Evolutionary conservation across 2,329 filamentous ascomycete species (phyloP).

Genomic region (Aspergillus pseudoglaucus): DNA sequence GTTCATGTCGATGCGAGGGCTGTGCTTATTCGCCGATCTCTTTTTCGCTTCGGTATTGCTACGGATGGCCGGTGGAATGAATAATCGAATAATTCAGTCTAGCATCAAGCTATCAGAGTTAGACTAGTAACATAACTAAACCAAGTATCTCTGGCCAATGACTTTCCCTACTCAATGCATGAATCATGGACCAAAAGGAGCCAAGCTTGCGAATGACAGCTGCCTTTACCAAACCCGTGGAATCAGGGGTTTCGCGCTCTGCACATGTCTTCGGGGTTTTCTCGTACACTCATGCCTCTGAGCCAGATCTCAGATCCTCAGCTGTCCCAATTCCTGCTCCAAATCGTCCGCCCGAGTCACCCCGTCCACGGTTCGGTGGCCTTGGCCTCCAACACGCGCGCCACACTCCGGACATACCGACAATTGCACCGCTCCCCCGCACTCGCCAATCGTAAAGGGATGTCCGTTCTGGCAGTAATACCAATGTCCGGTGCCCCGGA

Average conservation of each 20-base stretch:
- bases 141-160: no score
- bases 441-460: slow-evolving; percentile 58
- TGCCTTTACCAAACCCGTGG: background rate
- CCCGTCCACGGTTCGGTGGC: slow-evolving; percentile 47
- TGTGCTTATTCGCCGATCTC: no score
- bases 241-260: background rate
- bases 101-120: no score
- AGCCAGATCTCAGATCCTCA: background rate
- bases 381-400: slow-evolving; percentile 48
- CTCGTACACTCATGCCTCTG: background rate
- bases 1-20: no score
- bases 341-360: slow-evolving; percentile 54
- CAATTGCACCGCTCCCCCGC: slow-evolving; percentile 58
- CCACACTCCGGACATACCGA: slow-evolving; percentile 59
- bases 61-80: no score
- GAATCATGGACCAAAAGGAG: no score
- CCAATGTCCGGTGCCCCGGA: slow-evolving; percentile 47
- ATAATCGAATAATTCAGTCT: no score
- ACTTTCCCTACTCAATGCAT: no score
- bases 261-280: background rate
- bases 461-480: slow-evolving; percentile 37
- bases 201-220: no score
- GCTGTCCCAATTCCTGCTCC: slow-evolving; percentile 24
- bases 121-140: no score
- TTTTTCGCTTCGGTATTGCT: no score